These are phyloP conservation scores for Russula dissimulans DNA, from an alignment of 768 basidiomycete species.

Conservation along the genomic window DNA sequence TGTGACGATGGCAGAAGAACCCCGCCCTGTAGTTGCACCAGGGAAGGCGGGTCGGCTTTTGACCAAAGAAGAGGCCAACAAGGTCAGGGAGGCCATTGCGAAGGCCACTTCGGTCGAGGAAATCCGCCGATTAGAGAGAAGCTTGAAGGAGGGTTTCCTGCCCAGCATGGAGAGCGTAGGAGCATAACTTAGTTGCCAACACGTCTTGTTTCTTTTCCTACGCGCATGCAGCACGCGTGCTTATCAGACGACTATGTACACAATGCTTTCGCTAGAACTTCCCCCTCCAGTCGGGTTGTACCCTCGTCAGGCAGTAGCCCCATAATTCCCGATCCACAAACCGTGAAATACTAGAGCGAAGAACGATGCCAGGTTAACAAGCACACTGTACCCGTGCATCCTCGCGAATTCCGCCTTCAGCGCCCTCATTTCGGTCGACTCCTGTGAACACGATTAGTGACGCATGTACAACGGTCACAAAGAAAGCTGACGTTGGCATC, in stretches of 20 bases:
- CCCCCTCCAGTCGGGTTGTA: background rate
- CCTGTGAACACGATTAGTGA: constrained; percentile 30
- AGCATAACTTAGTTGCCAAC: constrained; percentile 43
- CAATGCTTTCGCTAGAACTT: background rate
- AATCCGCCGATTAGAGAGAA: constrained; percentile 73
- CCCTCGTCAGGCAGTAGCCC: constrained; percentile 28
- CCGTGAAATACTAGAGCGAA: constrained; percentile 59
- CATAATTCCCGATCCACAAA: constrained; percentile 54
- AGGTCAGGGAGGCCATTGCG: constrained; percentile 79
- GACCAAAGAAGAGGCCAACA: constrained; percentile 86
- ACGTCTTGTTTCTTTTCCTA: constrained; percentile 2
- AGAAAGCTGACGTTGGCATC: constrained; percentile 49
- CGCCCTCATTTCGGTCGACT: constrained; percentile 59
- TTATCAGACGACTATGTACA: constrained; percentile 3
- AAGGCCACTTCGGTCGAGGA: constrained; percentile 89
- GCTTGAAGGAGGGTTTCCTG: constrained; percentile 74
- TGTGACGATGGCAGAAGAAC: constrained; percentile 65
- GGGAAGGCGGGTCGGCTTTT: constrained; percentile 78
- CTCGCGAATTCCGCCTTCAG: constrained; percentile 57
- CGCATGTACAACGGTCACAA: constrained; percentile 9
- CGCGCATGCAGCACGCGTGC: background rate
- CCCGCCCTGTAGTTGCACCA: constrained; percentile 44
- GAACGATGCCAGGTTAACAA: constrained; percentile 54
- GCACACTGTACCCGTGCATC: constrained; percentile 61
- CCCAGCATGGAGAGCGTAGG: constrained; percentile 71